These are phyloP conservation scores for Scheffersomyces cryptocercus DNA, from an alignment of 1,139 yeast species.

Conservation along the genomic window DNA sequence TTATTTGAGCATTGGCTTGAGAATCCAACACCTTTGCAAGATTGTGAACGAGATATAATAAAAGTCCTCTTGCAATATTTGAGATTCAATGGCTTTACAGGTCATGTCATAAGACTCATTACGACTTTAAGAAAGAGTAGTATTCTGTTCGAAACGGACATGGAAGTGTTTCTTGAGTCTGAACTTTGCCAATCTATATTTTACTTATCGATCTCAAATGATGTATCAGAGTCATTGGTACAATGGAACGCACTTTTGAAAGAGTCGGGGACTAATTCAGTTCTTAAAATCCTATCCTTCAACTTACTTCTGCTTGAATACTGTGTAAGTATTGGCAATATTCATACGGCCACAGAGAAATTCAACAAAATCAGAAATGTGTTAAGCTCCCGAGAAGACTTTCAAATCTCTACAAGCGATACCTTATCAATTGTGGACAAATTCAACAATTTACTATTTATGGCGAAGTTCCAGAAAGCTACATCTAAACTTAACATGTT, in stretches of 20 bases:
- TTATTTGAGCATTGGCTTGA: constrained; percentile 6
- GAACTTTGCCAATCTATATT: constrained; percentile 16
- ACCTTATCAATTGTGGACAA: constrained; percentile 23
- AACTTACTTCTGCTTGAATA: constrained; percentile 35
- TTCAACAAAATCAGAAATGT: constrained; percentile 23
- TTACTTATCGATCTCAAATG: constrained; percentile 10
- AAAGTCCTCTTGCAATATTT: constrained; percentile 33
- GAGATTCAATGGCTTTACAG: constrained; percentile 36
- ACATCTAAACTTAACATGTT: constrained; percentile 23
- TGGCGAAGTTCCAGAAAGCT: constrained; percentile 37
- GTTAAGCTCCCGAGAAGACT: constrained; percentile 30
- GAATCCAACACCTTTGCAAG: neutral
- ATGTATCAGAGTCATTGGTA: constrained; percentile 15
- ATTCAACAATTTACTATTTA: constrained; percentile 32
- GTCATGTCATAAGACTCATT: constrained; percentile 23
- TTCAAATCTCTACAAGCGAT: constrained; percentile 19
- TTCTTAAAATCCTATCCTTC: constrained; percentile 10
- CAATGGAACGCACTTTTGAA: constrained; percentile 17
- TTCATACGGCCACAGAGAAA: constrained; percentile 20
- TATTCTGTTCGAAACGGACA: neutral
- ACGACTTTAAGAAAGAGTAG: constrained; percentile 5
- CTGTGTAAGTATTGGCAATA: constrained; percentile 15
- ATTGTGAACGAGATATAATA: constrained; percentile 32
- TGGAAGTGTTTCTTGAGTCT: constrained; percentile 11
- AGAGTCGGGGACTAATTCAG: constrained; percentile 5